These are phyloP conservation scores for Talaromyces sp. DNA, from an alignment of 2,329 filamentous ascomycete species.

Conservation along the genomic window DNA sequence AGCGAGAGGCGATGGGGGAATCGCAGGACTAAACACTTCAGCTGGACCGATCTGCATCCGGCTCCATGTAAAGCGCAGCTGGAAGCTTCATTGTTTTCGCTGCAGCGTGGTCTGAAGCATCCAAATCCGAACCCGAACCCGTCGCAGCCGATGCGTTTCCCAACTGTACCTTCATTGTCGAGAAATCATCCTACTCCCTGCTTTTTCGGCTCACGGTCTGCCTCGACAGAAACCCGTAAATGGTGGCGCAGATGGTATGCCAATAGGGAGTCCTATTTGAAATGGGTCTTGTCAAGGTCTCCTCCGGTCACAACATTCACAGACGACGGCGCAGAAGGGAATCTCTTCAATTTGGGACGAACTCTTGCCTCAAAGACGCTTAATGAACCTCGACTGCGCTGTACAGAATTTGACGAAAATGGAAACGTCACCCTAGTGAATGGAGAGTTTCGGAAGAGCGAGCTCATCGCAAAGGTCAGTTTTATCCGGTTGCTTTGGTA, in stretches of 20 bases:
- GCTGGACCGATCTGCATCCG: conserved; percentile 16
- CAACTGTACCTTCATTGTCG: neutral
- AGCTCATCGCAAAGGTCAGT: conserved; percentile 84
- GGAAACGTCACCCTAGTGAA: conserved; percentile 90
- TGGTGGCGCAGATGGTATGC: conserved; percentile 31
- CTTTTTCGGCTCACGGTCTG: conserved; percentile 19
- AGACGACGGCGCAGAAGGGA: conserved; percentile 55
- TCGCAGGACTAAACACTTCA: conserved; percentile 14
- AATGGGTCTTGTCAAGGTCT: conserved; percentile 32
- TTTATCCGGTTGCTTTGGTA: conserved; percentile 1
- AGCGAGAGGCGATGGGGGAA: conserved; percentile 11
- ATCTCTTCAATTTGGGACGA: conserved; percentile 65
- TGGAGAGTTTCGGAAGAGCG: conserved; percentile 95
- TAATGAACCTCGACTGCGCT: conserved; percentile 79
- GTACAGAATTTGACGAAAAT: conserved; percentile 89
- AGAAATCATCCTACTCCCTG: conserved; percentile 5
- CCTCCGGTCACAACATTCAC: conserved; percentile 47
- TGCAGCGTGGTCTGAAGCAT: conserved; percentile 9
- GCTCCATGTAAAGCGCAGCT: conserved; percentile 19
- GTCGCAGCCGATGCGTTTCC: conserved; percentile 2
- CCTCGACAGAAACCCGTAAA: conserved; percentile 25
- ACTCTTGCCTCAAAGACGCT: conserved; percentile 69
- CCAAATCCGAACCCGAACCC: neutral
- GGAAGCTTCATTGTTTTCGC: conserved; percentile 26
- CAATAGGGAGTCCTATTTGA: conserved; percentile 5